phyloP scores from a whole-genome alignment of 208 protist species.

The Naegleria fowleri region DNA sequence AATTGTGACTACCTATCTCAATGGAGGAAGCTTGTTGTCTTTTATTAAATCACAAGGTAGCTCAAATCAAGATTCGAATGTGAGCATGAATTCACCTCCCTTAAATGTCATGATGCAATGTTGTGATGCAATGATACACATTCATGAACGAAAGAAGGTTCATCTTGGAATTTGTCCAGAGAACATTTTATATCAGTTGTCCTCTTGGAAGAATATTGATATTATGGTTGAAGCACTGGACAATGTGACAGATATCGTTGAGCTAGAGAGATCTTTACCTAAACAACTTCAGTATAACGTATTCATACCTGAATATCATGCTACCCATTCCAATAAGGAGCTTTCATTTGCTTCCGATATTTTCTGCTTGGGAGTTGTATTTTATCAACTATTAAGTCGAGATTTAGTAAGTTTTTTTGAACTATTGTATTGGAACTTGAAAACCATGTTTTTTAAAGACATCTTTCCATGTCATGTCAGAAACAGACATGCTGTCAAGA shows the following conservation, averaged over 20 bases:
- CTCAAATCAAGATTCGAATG: neutral
- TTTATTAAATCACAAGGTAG: neutral
- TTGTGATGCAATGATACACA: neutral
- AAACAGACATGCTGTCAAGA: neutral
- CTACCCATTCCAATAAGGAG: neutral
- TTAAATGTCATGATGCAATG: neutral
- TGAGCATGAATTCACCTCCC: neutral
- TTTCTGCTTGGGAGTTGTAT: neutral
- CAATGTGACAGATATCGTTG: neutral
- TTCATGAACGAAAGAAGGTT: neutral
- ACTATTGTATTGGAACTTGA: too few relatives aligned
- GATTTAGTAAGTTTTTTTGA: neutral
- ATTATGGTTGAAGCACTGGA: neutral
- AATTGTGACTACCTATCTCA: neutral
- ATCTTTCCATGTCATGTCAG: neutral
- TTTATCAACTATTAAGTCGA: neutral
- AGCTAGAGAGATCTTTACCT: neutral
- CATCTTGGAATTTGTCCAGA: neutral
- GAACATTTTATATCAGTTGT: neutral
- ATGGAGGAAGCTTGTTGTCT: neutral
- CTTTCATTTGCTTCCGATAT: neutral
- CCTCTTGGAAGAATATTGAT: neutral
- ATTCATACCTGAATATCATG: conserved; percentile 7
- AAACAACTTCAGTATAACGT: neutral
- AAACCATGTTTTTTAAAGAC: neutral